phyloP scores from a whole-genome alignment of 768 basidiomycete species.

The Mycena alexandri region DNA sequence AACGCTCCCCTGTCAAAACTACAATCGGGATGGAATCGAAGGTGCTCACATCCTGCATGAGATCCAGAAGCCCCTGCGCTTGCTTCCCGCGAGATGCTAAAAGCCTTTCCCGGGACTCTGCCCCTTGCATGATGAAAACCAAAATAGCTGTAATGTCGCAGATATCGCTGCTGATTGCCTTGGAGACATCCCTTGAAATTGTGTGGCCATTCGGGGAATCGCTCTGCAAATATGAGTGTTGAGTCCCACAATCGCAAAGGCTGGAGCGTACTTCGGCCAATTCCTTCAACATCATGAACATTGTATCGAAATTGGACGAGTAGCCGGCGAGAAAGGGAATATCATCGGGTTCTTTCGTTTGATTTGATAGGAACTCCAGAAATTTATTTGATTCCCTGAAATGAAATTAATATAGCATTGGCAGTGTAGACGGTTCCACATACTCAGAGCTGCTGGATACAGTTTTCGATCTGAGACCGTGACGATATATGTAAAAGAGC shows the following conservation, averaged over 20 bases:
- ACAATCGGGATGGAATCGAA: background rate
- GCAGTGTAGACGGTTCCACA: too few relatives aligned
- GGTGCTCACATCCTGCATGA: slow-evolving; percentile 27
- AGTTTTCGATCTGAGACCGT: too few relatives aligned
- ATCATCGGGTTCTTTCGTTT: too few relatives aligned
- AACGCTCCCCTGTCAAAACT: background rate
- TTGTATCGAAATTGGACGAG: too few relatives aligned
- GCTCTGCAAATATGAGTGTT: background rate
- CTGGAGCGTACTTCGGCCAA: slow-evolving; percentile 1
- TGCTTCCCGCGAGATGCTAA: slow-evolving; percentile 8
- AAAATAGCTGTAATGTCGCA: background rate
- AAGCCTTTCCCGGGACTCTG: slow-evolving; percentile 8
- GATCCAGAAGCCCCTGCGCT: slow-evolving; percentile 30
- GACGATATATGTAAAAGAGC: too few relatives aligned
- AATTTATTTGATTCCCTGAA: too few relatives aligned
- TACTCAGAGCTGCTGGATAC: too few relatives aligned
- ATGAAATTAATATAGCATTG: too few relatives aligned
- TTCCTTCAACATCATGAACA: too few relatives aligned
- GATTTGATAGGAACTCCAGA: too few relatives aligned
- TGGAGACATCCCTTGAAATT: slow-evolving; percentile 6
- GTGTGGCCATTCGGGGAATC: slow-evolving; percentile 9
- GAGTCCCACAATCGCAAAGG: background rate
- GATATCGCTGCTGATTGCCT: slow-evolving; percentile 2
- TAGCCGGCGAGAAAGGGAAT: too few relatives aligned
- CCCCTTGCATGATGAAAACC: slow-evolving; percentile 16